Percentiles rank a stretch among this genome's conserved stretches.
Conservation (phyloP, 2,329 filamentous ascomycete species). For the Lojkania enalia region DNA sequence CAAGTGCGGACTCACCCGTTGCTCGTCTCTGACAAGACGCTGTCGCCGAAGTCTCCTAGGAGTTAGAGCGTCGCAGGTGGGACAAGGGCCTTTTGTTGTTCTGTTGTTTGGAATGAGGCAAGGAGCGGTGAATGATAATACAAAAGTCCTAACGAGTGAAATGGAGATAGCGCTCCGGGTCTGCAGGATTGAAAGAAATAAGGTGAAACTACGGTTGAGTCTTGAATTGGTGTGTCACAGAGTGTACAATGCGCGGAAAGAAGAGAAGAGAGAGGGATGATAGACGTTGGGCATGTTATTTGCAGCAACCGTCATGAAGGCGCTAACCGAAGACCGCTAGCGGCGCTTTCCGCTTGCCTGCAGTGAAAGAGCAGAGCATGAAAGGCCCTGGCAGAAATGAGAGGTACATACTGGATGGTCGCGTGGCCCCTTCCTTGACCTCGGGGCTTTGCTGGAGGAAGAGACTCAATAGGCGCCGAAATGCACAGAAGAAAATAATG, state of each 20-base stretch:
- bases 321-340: background rate
- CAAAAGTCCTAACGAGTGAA: slow-evolving; percentile 37
- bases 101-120: slow-evolving; percentile 21
- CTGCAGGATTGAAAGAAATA: slow-evolving; percentile 22
- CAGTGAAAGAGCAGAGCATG: no score
- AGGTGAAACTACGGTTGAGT: slow-evolving; percentile 10
- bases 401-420: no score
- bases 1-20: no score
- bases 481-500: no score
- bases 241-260: slow-evolving; percentile 17
- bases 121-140: slow-evolving; percentile 25
- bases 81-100: slow-evolving; percentile 8
- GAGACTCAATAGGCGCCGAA: no score
- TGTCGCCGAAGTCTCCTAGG: no score
- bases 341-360: background rate
- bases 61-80: no score
- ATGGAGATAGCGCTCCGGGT: slow-evolving; percentile 34
- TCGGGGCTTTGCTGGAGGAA: no score
- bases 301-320: background rate
- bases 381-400: no score
- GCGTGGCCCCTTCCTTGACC: no score
- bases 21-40: no score
- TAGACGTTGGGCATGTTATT: background rate
- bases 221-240: slow-evolving; percentile 16
- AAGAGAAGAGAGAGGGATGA: slow-evolving; percentile 8